Base-by-base conservation (phyloP, 768 basidiomycete species). In the Trametes cinnabarina region DNA sequence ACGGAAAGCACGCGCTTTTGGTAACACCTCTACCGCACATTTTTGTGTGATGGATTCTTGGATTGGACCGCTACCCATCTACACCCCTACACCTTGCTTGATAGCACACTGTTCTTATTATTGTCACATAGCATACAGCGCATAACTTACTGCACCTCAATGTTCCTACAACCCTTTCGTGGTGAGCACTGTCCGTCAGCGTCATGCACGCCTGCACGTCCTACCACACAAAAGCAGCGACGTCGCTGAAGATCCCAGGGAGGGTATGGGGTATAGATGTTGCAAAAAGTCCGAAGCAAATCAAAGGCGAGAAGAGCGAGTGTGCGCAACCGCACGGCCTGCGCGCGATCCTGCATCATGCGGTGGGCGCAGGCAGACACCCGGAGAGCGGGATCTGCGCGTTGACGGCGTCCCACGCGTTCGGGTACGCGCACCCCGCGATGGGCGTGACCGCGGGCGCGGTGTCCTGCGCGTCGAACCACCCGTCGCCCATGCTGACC, bases 371-470 rank as follows among this genome's bases (percentile, higher is more conserved):
- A 28, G 55, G 57, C 8, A 43, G 83, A 26, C 69, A 67, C 50
- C 60, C 62, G 4, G 59, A 56, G 0, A 61, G 57, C 23, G 65
- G 65, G 11, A 64, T 53, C 47, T 66, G 57, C 46, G 62, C 61
- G 23, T 46, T 37, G 46, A 57, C 15, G 50, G 83, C 84, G 60
- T 82, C 74, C 83, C 84, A 89, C 44, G 82, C 74, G 63, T 81
- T 69, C 12, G 83, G 86, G 67, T 88, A 88, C 52, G 70, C 71
- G 62, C 87, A 89, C 12, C 84, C 86, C 47, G 74, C 67, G 41
- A 88, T 78, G n/a, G 82, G 72, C 11, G 83, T 85, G 63, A 79
- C 84, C 20, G 82, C 84, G 28, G 72, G 69, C 6, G 68, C 73
- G 1, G 75, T 80, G 62, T 86, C 83, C 35, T 66, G 62, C 3